phyloP scores from a whole-genome alignment of 2,329 filamentous ascomycete species.

The Ophiostoma fasciatum region DNA sequence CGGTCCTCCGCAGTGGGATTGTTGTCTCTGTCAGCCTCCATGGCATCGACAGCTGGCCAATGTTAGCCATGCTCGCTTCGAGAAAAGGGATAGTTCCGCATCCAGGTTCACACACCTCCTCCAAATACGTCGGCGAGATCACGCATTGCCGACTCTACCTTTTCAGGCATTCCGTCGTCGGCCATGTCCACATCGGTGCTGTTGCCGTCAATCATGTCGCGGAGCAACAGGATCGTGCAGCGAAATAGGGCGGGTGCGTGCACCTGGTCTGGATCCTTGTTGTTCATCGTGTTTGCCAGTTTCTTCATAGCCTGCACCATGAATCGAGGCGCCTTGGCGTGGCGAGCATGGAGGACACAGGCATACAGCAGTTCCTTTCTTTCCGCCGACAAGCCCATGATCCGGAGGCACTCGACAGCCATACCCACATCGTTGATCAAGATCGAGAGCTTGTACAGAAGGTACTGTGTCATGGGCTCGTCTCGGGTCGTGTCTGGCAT shows the following conservation, averaged over 20 bases:
- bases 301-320: constrained; percentile 44
- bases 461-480: constrained; percentile 53
- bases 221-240: constrained; percentile 38
- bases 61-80: neutral
- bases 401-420: constrained; percentile 49
- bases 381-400: constrained; percentile 37
- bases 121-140: constrained; percentile 24
- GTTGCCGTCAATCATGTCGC: constrained; percentile 24
- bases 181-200: constrained; percentile 4
- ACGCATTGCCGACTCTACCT: neutral
- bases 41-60: constrained; percentile 17
- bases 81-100: too few species aligned
- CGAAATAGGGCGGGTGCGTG: constrained; percentile 51
- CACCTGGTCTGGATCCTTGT: constrained; percentile 29
- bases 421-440: constrained; percentile 38
- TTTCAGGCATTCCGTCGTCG: neutral
- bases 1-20: constrained; percentile 24
- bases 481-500: constrained; percentile 44
- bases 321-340: constrained; percentile 44
- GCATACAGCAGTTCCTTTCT: constrained; percentile 58
- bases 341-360: constrained; percentile 64
- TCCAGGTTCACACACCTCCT: constrained; percentile 27
- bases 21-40: constrained; percentile 25
- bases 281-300: constrained; percentile 41
- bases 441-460: constrained; percentile 62